Percentiles rank a stretch among this genome's conserved stretches.
phyloP scores from a whole-genome alignment of 208 protist species.

The Trypanosoma avium region DNA sequence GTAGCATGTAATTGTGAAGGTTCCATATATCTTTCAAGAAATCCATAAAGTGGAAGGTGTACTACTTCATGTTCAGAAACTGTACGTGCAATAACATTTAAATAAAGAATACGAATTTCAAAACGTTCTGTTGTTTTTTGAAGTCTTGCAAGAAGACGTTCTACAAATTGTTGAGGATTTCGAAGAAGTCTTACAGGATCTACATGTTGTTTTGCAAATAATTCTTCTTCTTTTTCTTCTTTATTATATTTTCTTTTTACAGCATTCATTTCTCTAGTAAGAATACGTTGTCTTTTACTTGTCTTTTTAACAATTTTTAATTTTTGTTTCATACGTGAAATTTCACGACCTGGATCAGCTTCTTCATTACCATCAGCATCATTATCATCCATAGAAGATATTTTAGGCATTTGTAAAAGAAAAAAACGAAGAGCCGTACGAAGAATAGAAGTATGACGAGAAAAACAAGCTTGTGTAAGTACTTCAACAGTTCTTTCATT shows the following conservation, averaged over 20 bases:
- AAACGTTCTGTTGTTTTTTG: conserved; percentile 94
- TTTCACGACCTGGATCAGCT: conserved; percentile 73
- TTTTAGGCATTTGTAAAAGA: conserved; percentile 88
- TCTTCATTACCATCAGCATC: conserved; percentile 66
- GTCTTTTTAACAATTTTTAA: conserved; percentile 93
- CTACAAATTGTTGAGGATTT: conserved; percentile 95
- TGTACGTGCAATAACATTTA: conserved; percentile 96
- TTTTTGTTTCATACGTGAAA: conserved; percentile 91
- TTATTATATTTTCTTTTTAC: conserved; percentile 87
- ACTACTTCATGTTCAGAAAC: conserved; percentile 95
- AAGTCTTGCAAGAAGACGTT: conserved; percentile 93
- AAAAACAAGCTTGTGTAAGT: conserved; percentile 94
- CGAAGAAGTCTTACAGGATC: conserved; percentile 95
- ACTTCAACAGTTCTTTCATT: conserved; percentile 95
- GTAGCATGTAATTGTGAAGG: conserved; percentile 96
- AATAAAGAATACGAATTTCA: conserved; percentile 94
- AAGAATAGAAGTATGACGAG: conserved; percentile 88
- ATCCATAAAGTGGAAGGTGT: conserved; percentile 96
- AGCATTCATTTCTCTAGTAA: conserved; percentile 72
- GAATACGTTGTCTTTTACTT: conserved; percentile 76
- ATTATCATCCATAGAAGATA: conserved; percentile 76
- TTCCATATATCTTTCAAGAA: conserved; percentile 95
- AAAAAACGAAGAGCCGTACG: conserved; percentile 96
- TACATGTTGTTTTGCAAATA: conserved; percentile 85
- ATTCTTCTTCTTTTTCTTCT: conserved; percentile 73